A percentile compares a stretch with the other conserved stretches of the same genome.
Conservation (phyloP, 2,329 filamentous ascomycete species). For the Ophiostoma populinum region DNA sequence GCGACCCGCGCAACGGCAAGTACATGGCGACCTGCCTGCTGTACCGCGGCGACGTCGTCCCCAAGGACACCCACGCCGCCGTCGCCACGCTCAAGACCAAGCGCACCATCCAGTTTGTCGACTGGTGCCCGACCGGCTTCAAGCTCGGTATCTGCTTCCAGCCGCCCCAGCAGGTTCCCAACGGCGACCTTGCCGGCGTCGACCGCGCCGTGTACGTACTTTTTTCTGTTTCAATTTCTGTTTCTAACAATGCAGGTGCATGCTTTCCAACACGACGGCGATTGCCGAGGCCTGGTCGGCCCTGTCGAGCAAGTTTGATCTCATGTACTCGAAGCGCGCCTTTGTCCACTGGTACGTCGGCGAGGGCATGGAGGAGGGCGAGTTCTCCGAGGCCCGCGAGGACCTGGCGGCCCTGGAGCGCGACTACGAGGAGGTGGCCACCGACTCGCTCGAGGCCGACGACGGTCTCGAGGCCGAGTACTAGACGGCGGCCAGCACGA, state of each 20-base stretch:
- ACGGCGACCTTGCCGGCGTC: conserved; percentile 94
- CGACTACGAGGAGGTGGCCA: conserved; percentile 96
- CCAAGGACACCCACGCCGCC: conserved; percentile 83
- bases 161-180: conserved; percentile 48
- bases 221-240: conserved; percentile 8
- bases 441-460: conserved; percentile 79
- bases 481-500: no score
- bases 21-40: conserved; percentile 99
- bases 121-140: conserved; percentile 99
- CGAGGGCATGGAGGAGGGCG: conserved; percentile 99
- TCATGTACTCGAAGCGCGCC: conserved; percentile 99
- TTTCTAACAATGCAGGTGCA: conserved; percentile 46
- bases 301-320: conserved; percentile 94
- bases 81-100: conserved; percentile 95
- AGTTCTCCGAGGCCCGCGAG: conserved; percentile 98
- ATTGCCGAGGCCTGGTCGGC: conserved; percentile 97
- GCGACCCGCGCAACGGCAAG: conserved; percentile 95
- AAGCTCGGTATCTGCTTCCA: conserved; percentile 99
- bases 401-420: conserved; percentile 95
- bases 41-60: conserved; percentile 96
- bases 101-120: conserved; percentile 97
- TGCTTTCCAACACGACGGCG: conserved; percentile 97
- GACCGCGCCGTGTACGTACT: conserved; percentile 79
- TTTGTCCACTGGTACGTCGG: conserved; percentile 99
- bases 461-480: conserved; percentile 81